These are phyloP conservation scores for Phytophthora fragariae DNA, from an alignment of 352 stramenopile genomes.

Conservation along the genomic window DNA sequence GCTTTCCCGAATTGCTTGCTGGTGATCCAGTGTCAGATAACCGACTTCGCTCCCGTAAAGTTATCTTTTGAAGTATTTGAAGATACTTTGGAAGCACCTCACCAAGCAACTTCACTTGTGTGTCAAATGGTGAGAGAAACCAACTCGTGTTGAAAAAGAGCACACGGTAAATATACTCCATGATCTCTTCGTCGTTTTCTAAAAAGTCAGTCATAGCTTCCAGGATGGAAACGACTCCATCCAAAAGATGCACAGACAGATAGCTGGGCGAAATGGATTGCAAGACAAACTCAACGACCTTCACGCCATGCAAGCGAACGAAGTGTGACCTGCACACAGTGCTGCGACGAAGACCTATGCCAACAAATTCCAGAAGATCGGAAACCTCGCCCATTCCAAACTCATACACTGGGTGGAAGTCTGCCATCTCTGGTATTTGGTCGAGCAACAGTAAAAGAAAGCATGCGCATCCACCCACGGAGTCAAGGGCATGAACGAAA, in stretches of 20 bases:
- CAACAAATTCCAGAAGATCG: conserved; percentile 69
- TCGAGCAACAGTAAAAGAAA: conserved; percentile 80
- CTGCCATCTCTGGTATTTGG: conserved; percentile 78
- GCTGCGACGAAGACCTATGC: conserved; percentile 59
- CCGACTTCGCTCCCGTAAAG: conserved; percentile 21
- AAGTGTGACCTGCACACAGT: conserved; percentile 80
- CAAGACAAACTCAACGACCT: conserved; percentile 80
- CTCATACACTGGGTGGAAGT: conserved; percentile 80
- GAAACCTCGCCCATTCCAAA: conserved; percentile 75
- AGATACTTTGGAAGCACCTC: conserved; percentile 72
- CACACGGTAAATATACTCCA: conserved; percentile 65
- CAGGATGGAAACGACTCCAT: conserved; percentile 70
- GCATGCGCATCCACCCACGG: conserved; percentile 71
- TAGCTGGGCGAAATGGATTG: conserved; percentile 80
- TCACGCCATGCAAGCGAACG: conserved; percentile 67
- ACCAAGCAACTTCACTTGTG: conserved; percentile 70
- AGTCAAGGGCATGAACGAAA: conserved; percentile 72
- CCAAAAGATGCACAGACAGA: conserved; percentile 64
- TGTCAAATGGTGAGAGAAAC: conserved; percentile 82
- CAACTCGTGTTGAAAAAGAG: conserved; percentile 84
- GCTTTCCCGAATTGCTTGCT: conserved; percentile 18
- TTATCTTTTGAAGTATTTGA: conserved; percentile 51
- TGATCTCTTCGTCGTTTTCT: conserved; percentile 37
- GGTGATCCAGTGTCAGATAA: conserved; percentile 23
- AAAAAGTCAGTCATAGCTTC: conserved; percentile 60